Conservation (phyloP, 2,329 filamentous ascomycete genomes). For the Tolypocladium album region DNA sequence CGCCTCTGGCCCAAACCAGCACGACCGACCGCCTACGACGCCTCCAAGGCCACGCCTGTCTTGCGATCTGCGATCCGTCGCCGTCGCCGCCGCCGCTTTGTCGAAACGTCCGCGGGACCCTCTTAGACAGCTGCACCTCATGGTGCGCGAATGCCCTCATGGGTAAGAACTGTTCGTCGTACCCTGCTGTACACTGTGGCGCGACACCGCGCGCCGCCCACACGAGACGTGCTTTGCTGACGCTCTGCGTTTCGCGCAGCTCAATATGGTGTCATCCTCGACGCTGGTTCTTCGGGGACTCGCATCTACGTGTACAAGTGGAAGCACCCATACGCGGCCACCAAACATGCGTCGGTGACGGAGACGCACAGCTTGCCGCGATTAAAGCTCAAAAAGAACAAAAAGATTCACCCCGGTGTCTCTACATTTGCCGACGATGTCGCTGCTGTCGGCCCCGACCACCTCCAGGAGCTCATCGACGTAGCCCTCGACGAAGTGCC, state of each 20-base stretch:
- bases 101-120: neutral
- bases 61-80: neutral
- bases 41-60: neutral
- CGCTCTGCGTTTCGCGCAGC: conserved; percentile 22
- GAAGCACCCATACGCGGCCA: conserved; percentile 62
- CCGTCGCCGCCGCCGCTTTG: neutral
- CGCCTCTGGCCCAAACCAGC: neutral
- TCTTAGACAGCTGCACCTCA: neutral
- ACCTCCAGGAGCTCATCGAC: conserved; percentile 68
- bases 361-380: conserved; percentile 59
- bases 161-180: conserved; percentile 18
- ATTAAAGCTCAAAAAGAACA: conserved; percentile 75
- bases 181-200: neutral
- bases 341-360: conserved; percentile 33
- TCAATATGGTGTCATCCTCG: conserved; percentile 87
- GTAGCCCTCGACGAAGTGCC: conserved; percentile 77
- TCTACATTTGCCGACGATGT: conserved; percentile 79
- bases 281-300: conserved; percentile 95
- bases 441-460: conserved; percentile 66
- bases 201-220: neutral
- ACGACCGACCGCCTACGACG: neutral
- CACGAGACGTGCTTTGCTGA: neutral
- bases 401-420: conserved; percentile 89
- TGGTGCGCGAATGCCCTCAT: conserved; percentile 7
- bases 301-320: conserved; percentile 91